These are phyloP conservation scores for Petunia secreta DNA, from an alignment of 257 asterid species.

Conservation along the genomic window DNA sequence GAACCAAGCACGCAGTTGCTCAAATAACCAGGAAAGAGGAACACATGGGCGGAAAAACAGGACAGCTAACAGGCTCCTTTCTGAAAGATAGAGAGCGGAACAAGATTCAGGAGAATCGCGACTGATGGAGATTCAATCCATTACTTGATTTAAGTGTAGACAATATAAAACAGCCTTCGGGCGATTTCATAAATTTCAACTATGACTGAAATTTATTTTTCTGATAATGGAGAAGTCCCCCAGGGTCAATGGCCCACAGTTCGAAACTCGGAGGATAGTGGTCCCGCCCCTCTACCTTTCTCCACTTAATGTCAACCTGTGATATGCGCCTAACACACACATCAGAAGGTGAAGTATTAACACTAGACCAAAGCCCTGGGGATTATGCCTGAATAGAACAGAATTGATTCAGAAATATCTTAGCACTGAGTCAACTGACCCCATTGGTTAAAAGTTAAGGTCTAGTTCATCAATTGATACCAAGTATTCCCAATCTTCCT, in stretches of 20 bases:
- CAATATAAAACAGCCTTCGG: neutral
- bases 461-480: neutral
- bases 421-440: neutral
- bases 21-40: neutral
- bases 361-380: too few species aligned
- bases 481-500: neutral
- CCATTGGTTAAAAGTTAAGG: neutral
- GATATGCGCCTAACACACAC: too few species aligned
- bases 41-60: neutral
- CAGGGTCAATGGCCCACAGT: too few species aligned
- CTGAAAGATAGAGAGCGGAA: neutral
- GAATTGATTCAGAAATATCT: neutral
- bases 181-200: neutral
- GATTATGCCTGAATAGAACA: neutral
- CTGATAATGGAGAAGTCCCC: too few species aligned
- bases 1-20: neutral
- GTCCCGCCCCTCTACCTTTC: too few species aligned
- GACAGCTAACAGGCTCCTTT: slow-evolving; percentile 12
- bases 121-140: neutral
- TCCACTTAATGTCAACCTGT: too few species aligned
- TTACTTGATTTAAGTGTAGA: slow-evolving; percentile 4
- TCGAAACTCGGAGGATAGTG: too few species aligned
- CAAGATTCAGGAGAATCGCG: neutral
- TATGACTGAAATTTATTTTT: slow-evolving; percentile 9
- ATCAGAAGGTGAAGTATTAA: too few species aligned